phyloP scores from a whole-genome alignment of 768 basidiomycete species.

The Trametes cinnabarina region DNA sequence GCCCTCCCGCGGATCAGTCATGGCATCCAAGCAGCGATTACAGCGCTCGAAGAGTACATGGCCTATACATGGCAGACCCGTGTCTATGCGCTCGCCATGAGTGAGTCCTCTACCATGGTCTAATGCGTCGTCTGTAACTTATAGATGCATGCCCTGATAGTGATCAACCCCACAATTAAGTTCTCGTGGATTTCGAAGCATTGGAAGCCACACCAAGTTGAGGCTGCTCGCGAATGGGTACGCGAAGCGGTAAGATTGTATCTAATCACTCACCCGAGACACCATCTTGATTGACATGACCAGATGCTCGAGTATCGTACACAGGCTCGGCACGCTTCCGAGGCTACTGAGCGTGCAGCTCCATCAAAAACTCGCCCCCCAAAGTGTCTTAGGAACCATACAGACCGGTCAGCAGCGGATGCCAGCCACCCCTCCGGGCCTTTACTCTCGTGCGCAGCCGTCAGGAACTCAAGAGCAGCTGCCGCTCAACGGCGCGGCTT shows the following conservation, averaged over 20 bases:
- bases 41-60: constrained; percentile 12
- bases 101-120: too few species aligned
- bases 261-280: too few species aligned
- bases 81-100: constrained; percentile 14
- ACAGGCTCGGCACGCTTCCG: too few species aligned
- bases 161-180: neutral
- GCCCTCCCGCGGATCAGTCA: neutral
- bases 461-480: neutral
- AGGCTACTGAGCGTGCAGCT: too few species aligned
- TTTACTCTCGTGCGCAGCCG: too few species aligned
- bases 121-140: too few species aligned
- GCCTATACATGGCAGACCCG: neutral
- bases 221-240: neutral
- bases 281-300: too few species aligned
- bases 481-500: neutral
- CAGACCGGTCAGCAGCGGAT: too few species aligned
- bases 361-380: neutral
- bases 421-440: too few species aligned
- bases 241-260: neutral
- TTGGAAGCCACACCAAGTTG: neutral
- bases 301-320: neutral
- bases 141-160: too few species aligned
- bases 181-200: neutral
- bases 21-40: constrained; percentile 3
- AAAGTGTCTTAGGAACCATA: too few species aligned